phyloP scores from a whole-genome alignment of 768 basidiomycete genomes.

The Xerocomellus dryophilus region DNA sequence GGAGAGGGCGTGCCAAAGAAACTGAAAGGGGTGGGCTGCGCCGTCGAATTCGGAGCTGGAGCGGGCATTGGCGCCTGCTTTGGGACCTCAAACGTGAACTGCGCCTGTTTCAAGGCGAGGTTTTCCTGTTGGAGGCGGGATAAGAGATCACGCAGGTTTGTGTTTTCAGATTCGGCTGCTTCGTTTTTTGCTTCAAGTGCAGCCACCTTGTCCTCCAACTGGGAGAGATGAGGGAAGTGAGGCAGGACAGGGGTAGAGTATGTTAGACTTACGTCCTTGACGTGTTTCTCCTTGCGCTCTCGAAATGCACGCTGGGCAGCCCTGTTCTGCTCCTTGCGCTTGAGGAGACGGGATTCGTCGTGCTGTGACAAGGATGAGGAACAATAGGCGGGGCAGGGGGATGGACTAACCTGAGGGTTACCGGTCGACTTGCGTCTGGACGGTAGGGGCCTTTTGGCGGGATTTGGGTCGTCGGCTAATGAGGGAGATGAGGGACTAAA shows the following conservation, averaged over 20 bases:
- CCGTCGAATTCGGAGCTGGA: conserved; percentile 20
- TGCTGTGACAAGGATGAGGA: conserved; percentile 28
- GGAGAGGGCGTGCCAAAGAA: conserved; percentile 28
- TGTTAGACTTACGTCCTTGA: conserved; percentile 76
- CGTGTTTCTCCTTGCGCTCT: conserved; percentile 95
- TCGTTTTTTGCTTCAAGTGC: conserved; percentile 83
- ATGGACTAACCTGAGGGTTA: conserved; percentile 31
- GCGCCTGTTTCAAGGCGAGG: conserved; percentile 68
- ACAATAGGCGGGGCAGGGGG: background rate
- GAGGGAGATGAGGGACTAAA: background rate
- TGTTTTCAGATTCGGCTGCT: conserved; percentile 71
- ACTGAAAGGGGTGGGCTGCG: conserved; percentile 22
- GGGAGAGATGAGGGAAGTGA: conserved; percentile 1
- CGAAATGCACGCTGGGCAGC: conserved; percentile 97
- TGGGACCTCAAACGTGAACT: conserved; percentile 84
- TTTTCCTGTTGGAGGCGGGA: conserved; percentile 86
- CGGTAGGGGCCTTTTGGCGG: conserved; percentile 26
- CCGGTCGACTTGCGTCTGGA: conserved; percentile 43
- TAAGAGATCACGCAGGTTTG: conserved; percentile 84
- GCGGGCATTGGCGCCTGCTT: conserved; percentile 32
- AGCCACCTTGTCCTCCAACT: conserved; percentile 91
- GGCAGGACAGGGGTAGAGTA: conserved; percentile 2
- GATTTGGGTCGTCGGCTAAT: conserved; percentile 23
- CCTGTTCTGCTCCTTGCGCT: conserved; percentile 96
- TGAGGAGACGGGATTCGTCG: conserved; percentile 73